Evolutionary conservation across 2,329 filamentous ascomycete genomes (phyloP).

Genomic region (Cladophialophora yegresii): DNA sequence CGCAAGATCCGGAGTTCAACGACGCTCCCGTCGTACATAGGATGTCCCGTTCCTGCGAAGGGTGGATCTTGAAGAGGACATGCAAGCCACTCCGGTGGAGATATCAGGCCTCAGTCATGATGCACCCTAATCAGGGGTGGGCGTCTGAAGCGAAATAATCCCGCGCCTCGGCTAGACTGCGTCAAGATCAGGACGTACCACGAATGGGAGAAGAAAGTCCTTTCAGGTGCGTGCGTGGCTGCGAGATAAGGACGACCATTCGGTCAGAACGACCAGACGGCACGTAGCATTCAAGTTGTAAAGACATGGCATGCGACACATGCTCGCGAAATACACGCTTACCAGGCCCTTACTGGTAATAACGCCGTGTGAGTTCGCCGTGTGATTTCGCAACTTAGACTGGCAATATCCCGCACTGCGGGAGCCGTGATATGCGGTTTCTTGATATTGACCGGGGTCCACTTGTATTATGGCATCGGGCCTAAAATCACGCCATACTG

Average conservation of each 20-base stretch:
- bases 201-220: not conserved
- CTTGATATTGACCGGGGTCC: not conserved
- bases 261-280: not conserved
- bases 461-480: conserved; percentile 8
- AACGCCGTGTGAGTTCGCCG: not conserved
- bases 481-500: conserved; percentile 22
- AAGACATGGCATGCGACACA: not conserved
- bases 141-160: not conserved
- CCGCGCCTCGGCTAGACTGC: not conserved
- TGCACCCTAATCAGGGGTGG: not conserved
- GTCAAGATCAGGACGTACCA: not conserved
- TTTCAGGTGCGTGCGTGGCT: not conserved
- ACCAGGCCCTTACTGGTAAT: not conserved
- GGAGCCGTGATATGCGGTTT: not conserved
- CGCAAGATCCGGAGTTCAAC: conserved; percentile 12
- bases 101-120: not conserved
- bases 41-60: not conserved
- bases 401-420: not conserved
- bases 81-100: not conserved
- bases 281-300: not conserved
- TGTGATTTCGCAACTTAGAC: not conserved
- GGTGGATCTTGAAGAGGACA: not conserved
- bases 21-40: not conserved
- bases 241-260: not conserved
- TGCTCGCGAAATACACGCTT: not conserved